Percentiles rank a stretch among this genome's conserved stretches.
phyloP scores from a whole-genome alignment of 192 early-diverging fungal species.

The Blastocladiella britannica region DNA sequence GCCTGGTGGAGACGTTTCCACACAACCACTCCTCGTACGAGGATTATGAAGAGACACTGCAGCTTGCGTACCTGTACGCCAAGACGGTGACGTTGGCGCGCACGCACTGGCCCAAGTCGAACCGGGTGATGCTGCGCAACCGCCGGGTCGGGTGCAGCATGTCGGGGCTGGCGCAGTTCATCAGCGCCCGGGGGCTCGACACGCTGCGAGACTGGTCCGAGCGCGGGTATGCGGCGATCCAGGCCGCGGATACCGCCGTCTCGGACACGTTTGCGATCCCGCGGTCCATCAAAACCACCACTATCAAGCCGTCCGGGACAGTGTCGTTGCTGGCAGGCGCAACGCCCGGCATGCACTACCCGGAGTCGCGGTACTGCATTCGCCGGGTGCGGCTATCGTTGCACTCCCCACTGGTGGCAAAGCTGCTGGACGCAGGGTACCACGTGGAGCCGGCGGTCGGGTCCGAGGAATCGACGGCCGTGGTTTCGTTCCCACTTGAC shows the following conservation, averaged over 20 bases:
- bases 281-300: conserved; percentile 19
- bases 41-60: conserved; percentile 20
- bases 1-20: conserved; percentile 23
- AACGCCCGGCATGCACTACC: conserved; percentile 28
- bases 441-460: conserved; percentile 16
- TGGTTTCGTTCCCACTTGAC: conserved; percentile 24
- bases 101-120: conserved; percentile 22
- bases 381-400: conserved; percentile 19
- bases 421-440: conserved; percentile 12
- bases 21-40: conserved; percentile 11
- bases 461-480: conserved; percentile 10
- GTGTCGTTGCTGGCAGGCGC: conserved; percentile 25
- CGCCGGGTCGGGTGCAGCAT: conserved; percentile 23
- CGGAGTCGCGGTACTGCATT: conserved; percentile 24
- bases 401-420: conserved; percentile 9
- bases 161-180: conserved; percentile 22
- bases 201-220: conserved; percentile 2
- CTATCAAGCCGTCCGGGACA: conserved; percentile 22
- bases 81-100: conserved; percentile 22
- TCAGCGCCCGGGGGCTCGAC: conserved; percentile 11
- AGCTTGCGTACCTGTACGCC: conserved; percentile 22
- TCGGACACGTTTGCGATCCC: conserved; percentile 20
- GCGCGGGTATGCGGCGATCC: neutral
- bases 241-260: conserved; percentile 1
- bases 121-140: conserved; percentile 24